Evolutionary conservation across 768 basidiomycete genomes (phyloP).

Genomic region (Trametes meyenii): DNA sequence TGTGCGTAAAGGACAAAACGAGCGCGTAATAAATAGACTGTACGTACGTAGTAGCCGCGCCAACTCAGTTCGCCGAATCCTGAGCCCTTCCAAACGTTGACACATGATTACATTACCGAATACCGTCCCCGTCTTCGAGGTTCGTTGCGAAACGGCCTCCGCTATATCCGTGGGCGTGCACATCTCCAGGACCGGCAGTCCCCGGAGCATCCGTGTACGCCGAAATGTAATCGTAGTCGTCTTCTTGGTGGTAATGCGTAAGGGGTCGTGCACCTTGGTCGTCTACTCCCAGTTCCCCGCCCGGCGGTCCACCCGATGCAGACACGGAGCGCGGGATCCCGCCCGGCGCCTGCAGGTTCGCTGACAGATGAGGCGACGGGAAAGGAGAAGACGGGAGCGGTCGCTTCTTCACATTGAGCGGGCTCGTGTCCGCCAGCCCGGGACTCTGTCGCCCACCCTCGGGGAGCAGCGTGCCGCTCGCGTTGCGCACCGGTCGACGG

Average conservation of each 20-base stretch:
- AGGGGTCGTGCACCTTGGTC: slow-evolving; percentile 9
- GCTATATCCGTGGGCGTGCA: slow-evolving; percentile 39
- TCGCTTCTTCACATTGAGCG: slow-evolving; percentile 52
- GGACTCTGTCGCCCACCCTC: slow-evolving; percentile 9
- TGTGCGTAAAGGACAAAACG: neutral
- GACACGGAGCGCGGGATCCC: slow-evolving; percentile 2
- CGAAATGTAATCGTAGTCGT: slow-evolving; percentile 59
- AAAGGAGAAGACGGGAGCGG: slow-evolving; percentile 50
- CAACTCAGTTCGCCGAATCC: neutral
- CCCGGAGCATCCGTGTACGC: slow-evolving; percentile 44
- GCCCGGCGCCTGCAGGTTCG: slow-evolving; percentile 11
- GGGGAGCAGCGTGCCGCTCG: slow-evolving; percentile 22
- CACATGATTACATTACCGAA: neutral
- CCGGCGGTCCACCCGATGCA: slow-evolving; percentile 4
- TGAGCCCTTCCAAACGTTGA: neutral
- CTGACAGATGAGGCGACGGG: slow-evolving; percentile 18
- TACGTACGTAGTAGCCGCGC: neutral
- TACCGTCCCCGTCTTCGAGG: slow-evolving; percentile 37
- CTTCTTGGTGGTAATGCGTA: slow-evolving; percentile 37
- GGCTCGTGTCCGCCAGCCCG: slow-evolving; percentile 47
- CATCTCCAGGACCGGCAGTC: neutral
- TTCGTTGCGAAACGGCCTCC: slow-evolving; percentile 51
- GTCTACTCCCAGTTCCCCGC: slow-evolving; percentile 18
- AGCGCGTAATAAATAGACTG: neutral
- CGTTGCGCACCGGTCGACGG: slow-evolving; percentile 47